These are phyloP conservation scores for Hypoxylon fuscum DNA, from an alignment of 495 filamentous ascomycete species.

Conservation along the genomic window DNA sequence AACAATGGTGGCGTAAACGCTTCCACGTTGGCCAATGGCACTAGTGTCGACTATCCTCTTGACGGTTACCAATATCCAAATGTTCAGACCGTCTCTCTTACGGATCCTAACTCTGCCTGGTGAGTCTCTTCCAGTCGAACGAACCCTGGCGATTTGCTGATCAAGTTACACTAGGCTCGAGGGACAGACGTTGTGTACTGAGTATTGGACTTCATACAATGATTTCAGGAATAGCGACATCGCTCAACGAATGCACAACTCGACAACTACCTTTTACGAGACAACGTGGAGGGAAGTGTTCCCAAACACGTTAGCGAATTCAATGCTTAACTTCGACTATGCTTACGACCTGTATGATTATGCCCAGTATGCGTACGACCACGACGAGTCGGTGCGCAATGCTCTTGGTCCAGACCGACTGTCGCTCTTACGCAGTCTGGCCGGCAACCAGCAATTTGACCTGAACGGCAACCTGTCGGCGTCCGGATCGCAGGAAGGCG, in stretches of 20 bases:
- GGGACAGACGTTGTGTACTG: slow-evolving; percentile 44
- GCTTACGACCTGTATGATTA: slow-evolving; percentile 57
- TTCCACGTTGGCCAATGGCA: slow-evolving; percentile 43
- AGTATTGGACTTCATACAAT: slow-evolving; percentile 40
- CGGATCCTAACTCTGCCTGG: slow-evolving; percentile 50
- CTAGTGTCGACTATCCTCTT: slow-evolving; percentile 48
- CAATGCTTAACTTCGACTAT: slow-evolving; percentile 48
- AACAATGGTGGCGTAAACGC: slow-evolving; percentile 44
- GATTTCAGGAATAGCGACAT: slow-evolving; percentile 36
- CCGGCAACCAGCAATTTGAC: slow-evolving; percentile 46
- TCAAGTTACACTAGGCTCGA: slow-evolving; percentile 37
- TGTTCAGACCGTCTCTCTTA: slow-evolving; percentile 38
- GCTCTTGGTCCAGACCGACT: slow-evolving; percentile 38
- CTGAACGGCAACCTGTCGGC: slow-evolving; percentile 49
- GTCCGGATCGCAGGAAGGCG: slow-evolving; percentile 34
- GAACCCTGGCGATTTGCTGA: not conserved
- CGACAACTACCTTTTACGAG: slow-evolving; percentile 47
- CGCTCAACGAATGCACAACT: slow-evolving; percentile 34
- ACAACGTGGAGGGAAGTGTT: slow-evolving; percentile 44
- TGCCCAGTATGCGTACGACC: slow-evolving; percentile 50
- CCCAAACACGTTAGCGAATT: slow-evolving; percentile 33
- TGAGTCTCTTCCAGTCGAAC: slow-evolving; percentile 20
- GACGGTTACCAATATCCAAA: slow-evolving; percentile 55
- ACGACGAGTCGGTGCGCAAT: slow-evolving; percentile 40
- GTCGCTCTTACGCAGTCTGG: slow-evolving; percentile 38